Base-by-base conservation (phyloP, 2,329 filamentous ascomycete genomes). In the Aspergillus sp. region DNA sequence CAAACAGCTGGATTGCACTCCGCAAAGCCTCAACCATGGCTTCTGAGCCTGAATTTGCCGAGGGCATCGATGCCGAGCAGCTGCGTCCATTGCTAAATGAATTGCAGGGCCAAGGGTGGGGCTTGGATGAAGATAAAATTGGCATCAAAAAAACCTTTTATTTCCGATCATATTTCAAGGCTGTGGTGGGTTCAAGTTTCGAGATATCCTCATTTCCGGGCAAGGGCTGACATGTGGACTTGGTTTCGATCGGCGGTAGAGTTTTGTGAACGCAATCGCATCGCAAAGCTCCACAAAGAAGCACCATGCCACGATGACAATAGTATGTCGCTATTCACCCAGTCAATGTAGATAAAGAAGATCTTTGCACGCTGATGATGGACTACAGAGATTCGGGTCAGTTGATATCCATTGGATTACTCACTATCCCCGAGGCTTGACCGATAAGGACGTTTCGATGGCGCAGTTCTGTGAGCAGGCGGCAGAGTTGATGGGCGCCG, bases 391-490 rank as follows among this genome's bases (percentile, higher is more conserved):
- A 47, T 66, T 74, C 58, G 72, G 72, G 6, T 73, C 71, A 2
- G 72, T 75, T 38, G 68, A 73, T 58, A 64, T 75, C 53, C 68
- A 74, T 64, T 76, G 74, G 74, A 75, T 74, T 15, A 76, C 74
- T 42, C 74, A 76, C 64, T 61, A 63, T 18, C 74, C 74, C 6
- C 71, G 68, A n/a, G 74, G 74, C 22, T 66, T 76, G 22, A 71
- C 72, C 9, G 57, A 66, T 26, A 75, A 75, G 57, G 74, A 76
- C 56, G 62, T 71, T 30, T 59, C 61, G 3, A 71, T 76, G 69
- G 74, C 74, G 4, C 66, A 63, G 47, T 70, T 71, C 51, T 76
- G 74, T 53, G 74, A 76, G 50, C 62, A 71, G 47, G 68, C 71
- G 26, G 74, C 73, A 30, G 62, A 58, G 20, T 45, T 71, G 53